phyloP scores from a whole-genome alignment of 2,329 filamentous ascomycete genomes.

The Pezicula radicicola region DNA sequence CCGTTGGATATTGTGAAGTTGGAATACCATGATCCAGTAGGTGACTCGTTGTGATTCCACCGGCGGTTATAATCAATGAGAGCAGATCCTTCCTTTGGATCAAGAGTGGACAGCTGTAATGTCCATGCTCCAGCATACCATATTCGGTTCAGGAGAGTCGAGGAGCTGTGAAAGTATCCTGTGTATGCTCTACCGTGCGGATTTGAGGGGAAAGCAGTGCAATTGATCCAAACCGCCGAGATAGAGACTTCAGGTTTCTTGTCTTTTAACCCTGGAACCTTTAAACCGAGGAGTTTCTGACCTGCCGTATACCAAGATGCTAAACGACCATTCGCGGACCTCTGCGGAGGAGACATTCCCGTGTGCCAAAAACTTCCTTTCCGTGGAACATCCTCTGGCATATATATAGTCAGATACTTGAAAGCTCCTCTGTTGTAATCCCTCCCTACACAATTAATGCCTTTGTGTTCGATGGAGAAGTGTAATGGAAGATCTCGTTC shows the following conservation, averaged over 20 bases:
- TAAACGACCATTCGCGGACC: not conserved
- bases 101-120: conserved; percentile 38
- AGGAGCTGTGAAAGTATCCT: conserved; percentile 49
- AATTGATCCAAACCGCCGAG: conserved; percentile 35
- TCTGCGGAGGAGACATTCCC: conserved; percentile 8
- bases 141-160: conserved; percentile 49
- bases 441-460: conserved; percentile 30
- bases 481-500: conserved; percentile 30
- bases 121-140: conserved; percentile 50
- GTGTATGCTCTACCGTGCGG: conserved; percentile 48
- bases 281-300: conserved; percentile 15
- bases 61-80: conserved; percentile 32
- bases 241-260: conserved; percentile 28
- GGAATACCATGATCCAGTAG: conserved; percentile 27
- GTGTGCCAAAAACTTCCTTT: conserved; percentile 20
- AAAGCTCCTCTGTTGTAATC: conserved; percentile 35
- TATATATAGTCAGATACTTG: conserved; percentile 36
- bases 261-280: conserved; percentile 7
- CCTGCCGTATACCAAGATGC: conserved; percentile 10
- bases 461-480: conserved; percentile 26
- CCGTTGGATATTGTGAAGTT: conserved; percentile 30
- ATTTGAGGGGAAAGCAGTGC: conserved; percentile 38
- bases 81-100: conserved; percentile 31
- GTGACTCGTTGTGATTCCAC: conserved; percentile 26
- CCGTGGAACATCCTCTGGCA: conserved; percentile 19